These are phyloP conservation scores for Sporothrix pallida DNA, from an alignment of 2,329 filamentous ascomycete species.

Conservation along the genomic window DNA sequence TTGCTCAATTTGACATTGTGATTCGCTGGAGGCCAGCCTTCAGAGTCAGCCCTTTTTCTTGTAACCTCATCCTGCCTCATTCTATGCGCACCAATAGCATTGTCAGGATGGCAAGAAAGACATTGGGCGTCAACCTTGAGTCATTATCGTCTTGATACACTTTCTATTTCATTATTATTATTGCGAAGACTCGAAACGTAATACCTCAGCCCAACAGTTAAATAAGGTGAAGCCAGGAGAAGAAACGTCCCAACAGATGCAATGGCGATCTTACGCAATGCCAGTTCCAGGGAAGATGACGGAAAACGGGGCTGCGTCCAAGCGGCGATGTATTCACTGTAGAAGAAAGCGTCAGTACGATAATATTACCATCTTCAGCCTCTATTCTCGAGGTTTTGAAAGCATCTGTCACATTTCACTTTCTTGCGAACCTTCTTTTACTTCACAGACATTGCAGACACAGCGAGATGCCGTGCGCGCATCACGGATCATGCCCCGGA, in stretches of 20 bases:
- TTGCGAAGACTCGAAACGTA: no score
- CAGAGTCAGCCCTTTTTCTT: slow-evolving; percentile 15
- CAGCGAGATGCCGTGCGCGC: background rate
- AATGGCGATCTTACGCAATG: slow-evolving; percentile 27
- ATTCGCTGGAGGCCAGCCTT: background rate
- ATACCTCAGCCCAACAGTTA: background rate
- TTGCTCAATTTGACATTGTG: background rate
- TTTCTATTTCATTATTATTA: no score
- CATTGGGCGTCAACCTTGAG: no score
- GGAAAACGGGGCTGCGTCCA: slow-evolving; percentile 16
- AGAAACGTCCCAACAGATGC: slow-evolving; percentile 11
- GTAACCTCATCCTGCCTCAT: slow-evolving; percentile 1
- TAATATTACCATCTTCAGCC: background rate
- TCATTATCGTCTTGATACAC: no score
- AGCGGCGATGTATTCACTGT: background rate
- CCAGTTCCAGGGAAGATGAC: slow-evolving; percentile 22
- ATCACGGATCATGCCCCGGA: background rate
- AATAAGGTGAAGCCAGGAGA: background rate
- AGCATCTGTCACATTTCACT: slow-evolving; percentile 10
- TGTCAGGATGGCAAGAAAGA: background rate
- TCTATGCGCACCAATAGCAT: slow-evolving; percentile 6
- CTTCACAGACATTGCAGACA: no score
- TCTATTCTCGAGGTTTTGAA: background rate
- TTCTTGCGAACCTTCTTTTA: background rate
- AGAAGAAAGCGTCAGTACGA: slow-evolving; percentile 8